Evolutionary conservation across 1,139 yeast species (phyloP).

Genomic region (Suhomyces taliae): DNA sequence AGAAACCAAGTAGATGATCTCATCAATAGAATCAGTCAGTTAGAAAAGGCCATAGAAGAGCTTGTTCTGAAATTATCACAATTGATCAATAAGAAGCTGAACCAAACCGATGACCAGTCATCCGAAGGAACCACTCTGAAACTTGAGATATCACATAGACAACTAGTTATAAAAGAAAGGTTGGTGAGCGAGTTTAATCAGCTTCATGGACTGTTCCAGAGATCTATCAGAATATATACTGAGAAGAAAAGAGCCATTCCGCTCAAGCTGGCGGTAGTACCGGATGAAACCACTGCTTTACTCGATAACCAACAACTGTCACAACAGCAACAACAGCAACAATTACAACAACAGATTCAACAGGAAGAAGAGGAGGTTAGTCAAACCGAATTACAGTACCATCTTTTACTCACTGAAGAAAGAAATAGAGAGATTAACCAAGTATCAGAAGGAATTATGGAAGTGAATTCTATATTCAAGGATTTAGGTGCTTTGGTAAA

Average conservation of each 20-base stretch:
- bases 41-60: conserved; percentile 35
- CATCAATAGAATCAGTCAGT: conserved; percentile 25
- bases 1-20: conserved; percentile 41
- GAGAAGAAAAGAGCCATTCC: conserved; percentile 34
- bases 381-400: conserved; percentile 74
- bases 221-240: conserved; percentile 27
- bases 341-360: conserved; percentile 33
- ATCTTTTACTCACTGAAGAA: conserved; percentile 65
- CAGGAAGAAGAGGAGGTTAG: conserved; percentile 41
- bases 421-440: conserved; percentile 70
- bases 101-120: conserved; percentile 2
- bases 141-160: conserved; percentile 33
- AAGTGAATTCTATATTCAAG: conserved; percentile 80
- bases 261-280: conserved; percentile 14
- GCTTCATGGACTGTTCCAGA: conserved; percentile 37
- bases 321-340: conserved; percentile 22
- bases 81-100: conserved; percentile 35
- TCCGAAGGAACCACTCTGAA: conserved; percentile 8
- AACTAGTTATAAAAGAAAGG: conserved; percentile 42
- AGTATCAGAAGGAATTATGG: conserved; percentile 75
- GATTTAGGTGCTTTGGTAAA: conserved; percentile 75
- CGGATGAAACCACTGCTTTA: conserved; percentile 31
- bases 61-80: conserved; percentile 33
- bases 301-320: conserved; percentile 18
- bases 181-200: conserved; percentile 39